Conservation (phyloP, 164 flowering plant species). For the Nymphaea colorata region DNA sequence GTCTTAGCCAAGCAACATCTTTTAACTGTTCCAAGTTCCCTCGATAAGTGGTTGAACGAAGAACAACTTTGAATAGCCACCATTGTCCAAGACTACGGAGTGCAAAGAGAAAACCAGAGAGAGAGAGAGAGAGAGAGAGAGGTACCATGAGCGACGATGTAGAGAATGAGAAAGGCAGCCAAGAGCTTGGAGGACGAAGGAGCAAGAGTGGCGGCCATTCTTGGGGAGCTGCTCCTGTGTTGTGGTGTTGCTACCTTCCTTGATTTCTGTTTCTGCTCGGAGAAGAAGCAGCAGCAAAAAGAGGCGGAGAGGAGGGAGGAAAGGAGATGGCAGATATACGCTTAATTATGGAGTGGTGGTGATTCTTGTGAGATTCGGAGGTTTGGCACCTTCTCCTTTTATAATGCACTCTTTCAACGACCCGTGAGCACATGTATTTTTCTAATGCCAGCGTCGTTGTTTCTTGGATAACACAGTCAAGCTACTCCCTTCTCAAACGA, state of each 20-base stretch:
- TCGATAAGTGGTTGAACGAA: not conserved
- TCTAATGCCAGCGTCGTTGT: no score
- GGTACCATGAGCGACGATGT: not conserved
- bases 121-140: no score
- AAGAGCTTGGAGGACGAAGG: not conserved
- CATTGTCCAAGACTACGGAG: not conserved
- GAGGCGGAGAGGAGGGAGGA: not conserved
- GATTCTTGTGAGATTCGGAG: no score
- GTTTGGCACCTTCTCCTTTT: no score
- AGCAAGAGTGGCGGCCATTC: not conserved
- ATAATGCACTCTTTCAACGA: no score
- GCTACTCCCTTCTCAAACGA: no score
- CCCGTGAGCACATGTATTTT: no score
- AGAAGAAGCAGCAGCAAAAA: not conserved
- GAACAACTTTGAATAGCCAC: not conserved
- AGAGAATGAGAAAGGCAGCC: not conserved
- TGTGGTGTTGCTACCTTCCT: not conserved
- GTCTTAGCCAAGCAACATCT: not conserved
- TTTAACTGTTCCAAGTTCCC: not conserved
- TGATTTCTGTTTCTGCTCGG: not conserved
- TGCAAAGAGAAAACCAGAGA: not conserved
- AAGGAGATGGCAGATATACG: not conserved
- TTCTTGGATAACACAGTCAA: no score
- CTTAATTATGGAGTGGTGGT: no score
- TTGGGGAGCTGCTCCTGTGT: not conserved